phyloP scores from a whole-genome alignment of 805 yeast genomes.

The Teunomyces aglyptinius region DNA sequence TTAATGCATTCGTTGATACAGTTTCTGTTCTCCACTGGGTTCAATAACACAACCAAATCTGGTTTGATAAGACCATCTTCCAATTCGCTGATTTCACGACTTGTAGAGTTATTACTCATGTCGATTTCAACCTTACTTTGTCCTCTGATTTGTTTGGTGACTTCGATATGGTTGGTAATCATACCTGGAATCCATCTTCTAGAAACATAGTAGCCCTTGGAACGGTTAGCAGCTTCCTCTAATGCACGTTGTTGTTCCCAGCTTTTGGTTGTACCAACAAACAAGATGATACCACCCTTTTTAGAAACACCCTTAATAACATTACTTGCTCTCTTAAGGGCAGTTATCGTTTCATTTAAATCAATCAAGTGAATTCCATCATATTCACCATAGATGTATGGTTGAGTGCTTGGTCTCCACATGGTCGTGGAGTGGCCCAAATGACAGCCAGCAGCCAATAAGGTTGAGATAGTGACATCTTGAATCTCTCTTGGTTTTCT shows the following conservation, averaged over 20 bases:
- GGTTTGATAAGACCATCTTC: conserved; percentile 72
- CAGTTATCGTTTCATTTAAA: conserved; percentile 74
- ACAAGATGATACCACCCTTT: conserved; percentile 81
- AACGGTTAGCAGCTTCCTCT: conserved; percentile 73
- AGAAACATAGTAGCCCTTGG: conserved; percentile 77
- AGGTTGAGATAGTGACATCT: conserved; percentile 62
- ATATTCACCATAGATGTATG: conserved; percentile 83
- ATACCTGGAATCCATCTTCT: conserved; percentile 95
- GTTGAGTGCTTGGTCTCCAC: conserved; percentile 80
- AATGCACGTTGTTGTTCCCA: conserved; percentile 64
- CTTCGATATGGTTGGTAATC: conserved; percentile 77
- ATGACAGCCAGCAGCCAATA: conserved; percentile 92
- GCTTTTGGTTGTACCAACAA: conserved; percentile 80
- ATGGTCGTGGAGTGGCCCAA: conserved; percentile 84
- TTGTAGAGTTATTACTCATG: conserved; percentile 66
- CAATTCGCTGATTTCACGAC: conserved; percentile 48
- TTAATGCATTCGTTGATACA: conserved; percentile 79
- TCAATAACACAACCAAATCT: conserved; percentile 80
- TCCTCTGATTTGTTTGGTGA: conserved; percentile 52
- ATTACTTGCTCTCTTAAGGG: conserved; percentile 76
- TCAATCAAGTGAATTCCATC: conserved; percentile 91
- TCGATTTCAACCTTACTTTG: conserved; percentile 57
- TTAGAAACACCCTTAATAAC: conserved; percentile 81
- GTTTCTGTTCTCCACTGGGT: conserved; percentile 82
- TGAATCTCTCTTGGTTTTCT: conserved; percentile 54